Evolutionary conservation across 2,329 filamentous ascomycete genomes (phyloP), one percentile per base, ranked within the genome.

Genomic region (Fusarium sp.): DNA sequence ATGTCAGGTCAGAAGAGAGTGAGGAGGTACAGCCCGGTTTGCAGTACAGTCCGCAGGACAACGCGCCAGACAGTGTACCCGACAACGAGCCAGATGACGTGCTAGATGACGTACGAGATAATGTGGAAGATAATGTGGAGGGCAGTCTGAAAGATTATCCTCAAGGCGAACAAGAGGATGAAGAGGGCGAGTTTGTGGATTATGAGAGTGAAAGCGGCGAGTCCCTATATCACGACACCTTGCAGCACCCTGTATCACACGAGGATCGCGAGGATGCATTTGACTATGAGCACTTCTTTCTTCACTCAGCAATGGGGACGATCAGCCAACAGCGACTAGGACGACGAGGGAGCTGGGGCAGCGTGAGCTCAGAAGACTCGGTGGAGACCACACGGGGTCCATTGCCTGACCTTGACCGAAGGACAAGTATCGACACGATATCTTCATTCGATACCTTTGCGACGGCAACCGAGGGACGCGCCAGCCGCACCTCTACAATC

Each of bases 181-280:
- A 84, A 62, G 81, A 83, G 40, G 79, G 80, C 10, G 81, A 82
- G 46, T 79, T 79, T 46, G 75, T 74, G 22, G 83, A 82, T 53
- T 85, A 84, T 33, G 85, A 86, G 24, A 92, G 91, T 76, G 91
- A 94, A 75, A 91, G 91, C 72, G 86, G 89, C 76, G 87, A 91
- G 62, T 89, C 89, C 14, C 84, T 91, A 8, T 92, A 93, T 76
- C 89, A 92, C 75, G 91, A 92, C 75, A 85, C 87, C 0, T 80
- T 87, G 56, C 86, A 89, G 63, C 87, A 89, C 60, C 87, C 88
- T 10, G 84, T 93, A 7, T 94, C 94, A 0, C 96, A 98, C 78
- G 96, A 98, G 83, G 95, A 98, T 81, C 93, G 96, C 22, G 92
- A 95, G 74, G 96, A 98, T 81, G 95, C 95, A 1, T 98, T 98